Evolutionary conservation across 129 eudicot species (phyloP).

Genomic region (Cynara cardunculus): DNA sequence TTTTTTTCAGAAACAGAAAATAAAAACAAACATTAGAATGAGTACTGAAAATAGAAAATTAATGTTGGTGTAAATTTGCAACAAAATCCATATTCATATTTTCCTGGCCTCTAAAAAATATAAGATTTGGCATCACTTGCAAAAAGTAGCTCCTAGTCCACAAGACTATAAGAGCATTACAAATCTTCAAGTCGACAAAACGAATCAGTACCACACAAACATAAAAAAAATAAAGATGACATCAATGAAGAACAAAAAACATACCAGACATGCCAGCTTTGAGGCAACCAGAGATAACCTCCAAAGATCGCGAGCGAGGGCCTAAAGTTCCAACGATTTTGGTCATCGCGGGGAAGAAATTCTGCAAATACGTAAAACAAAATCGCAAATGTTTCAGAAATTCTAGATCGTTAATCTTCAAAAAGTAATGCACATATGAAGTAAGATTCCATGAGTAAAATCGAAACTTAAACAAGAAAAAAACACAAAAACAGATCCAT

Average conservation of each 20-base stretch:
- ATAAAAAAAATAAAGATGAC: not conserved
- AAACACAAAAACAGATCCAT: conserved; percentile 16
- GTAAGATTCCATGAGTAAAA: not conserved
- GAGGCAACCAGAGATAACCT: conserved; percentile 66
- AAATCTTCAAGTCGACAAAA: conserved; percentile 1
- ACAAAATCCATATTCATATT: not conserved
- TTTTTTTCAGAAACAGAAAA: not conserved
- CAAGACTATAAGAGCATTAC: conserved; percentile 13
- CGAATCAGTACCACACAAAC: not conserved
- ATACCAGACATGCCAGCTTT: conserved; percentile 84
- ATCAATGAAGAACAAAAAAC: not conserved
- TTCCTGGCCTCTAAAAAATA: not conserved
- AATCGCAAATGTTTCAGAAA: not conserved
- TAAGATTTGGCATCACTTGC: not conserved
- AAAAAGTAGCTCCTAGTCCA: not conserved
- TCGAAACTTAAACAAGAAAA: not conserved
- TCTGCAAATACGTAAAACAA: conserved; percentile 35
- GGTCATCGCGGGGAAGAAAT: conserved; percentile 85
- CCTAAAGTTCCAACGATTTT: conserved; percentile 94
- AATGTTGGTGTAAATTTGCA: not conserved
- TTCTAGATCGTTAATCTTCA: conserved; percentile 5
- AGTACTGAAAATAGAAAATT: not conserved
- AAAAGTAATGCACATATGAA: not conserved
- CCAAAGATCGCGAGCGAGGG: conserved; percentile 80
- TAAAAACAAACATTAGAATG: not conserved